A percentile compares a stretch with the other conserved stretches of the same genome.
Evolutionary conservation across 495 filamentous ascomycete species (phyloP).

Genomic region (Zalerion maritima): DNA sequence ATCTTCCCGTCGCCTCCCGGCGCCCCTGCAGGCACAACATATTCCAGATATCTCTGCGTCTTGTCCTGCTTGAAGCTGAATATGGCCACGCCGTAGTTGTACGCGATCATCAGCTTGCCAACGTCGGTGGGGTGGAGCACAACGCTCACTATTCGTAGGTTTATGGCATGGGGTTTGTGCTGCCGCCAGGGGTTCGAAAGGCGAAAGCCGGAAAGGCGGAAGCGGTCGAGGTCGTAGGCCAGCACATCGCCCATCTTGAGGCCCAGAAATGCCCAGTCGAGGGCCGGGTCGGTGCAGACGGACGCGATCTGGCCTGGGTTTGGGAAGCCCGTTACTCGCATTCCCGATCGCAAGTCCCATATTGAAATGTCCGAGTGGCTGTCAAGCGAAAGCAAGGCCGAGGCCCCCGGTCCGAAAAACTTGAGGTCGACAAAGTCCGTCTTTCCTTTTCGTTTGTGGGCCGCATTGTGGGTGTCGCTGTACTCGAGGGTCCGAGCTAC

Average conservation of each 20-base stretch:
- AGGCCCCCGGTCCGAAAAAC: slow-evolving; percentile 42
- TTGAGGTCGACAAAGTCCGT: slow-evolving; percentile 23
- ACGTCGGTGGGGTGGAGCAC: slow-evolving; percentile 83
- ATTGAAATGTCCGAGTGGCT: slow-evolving; percentile 68
- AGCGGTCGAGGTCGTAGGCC: slow-evolving; percentile 80
- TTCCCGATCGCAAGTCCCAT: slow-evolving; percentile 53
- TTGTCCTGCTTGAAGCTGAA: slow-evolving; percentile 86
- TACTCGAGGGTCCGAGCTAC: slow-evolving; percentile 65
- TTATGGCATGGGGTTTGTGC: slow-evolving; percentile 18
- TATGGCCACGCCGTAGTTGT: slow-evolving; percentile 70
- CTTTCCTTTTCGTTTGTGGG: no score
- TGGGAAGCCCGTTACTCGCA: slow-evolving; percentile 45
- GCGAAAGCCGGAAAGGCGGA: slow-evolving; percentile 55
- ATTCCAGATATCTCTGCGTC: slow-evolving; percentile 63
- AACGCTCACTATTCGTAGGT: slow-evolving; percentile 50
- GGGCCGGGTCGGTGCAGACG: slow-evolving; percentile 64
- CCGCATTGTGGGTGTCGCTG: slow-evolving; percentile 27
- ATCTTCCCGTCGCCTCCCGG: slow-evolving; percentile 54
- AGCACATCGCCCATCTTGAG: slow-evolving; percentile 65
- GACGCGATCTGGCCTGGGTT: slow-evolving; percentile 58
- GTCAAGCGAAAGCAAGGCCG: slow-evolving; percentile 72
- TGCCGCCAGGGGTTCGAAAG: slow-evolving; percentile 76
- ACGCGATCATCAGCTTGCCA: slow-evolving; percentile 79
- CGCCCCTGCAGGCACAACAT: slow-evolving; percentile 68
- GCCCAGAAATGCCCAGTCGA: slow-evolving; percentile 83